Conservation (phyloP, 352 stramenopile species). For the Globisporangium cystogenes region DNA sequence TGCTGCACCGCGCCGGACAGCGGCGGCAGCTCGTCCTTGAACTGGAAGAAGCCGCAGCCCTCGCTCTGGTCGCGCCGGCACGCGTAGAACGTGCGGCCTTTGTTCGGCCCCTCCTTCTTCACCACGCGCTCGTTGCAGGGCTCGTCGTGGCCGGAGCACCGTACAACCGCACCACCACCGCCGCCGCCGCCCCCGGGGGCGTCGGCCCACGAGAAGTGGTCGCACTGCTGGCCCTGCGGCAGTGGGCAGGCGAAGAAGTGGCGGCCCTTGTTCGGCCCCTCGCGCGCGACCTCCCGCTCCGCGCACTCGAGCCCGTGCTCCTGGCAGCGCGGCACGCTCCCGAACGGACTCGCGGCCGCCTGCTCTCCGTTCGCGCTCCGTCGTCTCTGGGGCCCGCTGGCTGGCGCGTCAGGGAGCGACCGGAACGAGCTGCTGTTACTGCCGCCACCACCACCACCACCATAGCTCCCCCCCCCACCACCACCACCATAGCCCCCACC, state of each 20-base stretch:
- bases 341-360: neutral
- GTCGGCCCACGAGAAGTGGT: conserved; percentile 90
- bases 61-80: conserved; percentile 48
- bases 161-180: conserved; percentile 7
- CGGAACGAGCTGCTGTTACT: neutral
- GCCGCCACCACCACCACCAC: neutral
- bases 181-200: neutral
- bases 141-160: conserved; percentile 57
- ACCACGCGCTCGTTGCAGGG: conserved; percentile 58
- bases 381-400: neutral
- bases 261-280: conserved; percentile 87
- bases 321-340: conserved; percentile 27
- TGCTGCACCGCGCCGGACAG: neutral
- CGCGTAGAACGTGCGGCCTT: conserved; percentile 57
- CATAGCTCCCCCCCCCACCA: conserved; percentile 2
- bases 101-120: conserved; percentile 60
- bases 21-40: conserved; percentile 52
- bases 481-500: conserved; percentile 5
- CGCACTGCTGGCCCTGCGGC: conserved; percentile 81
- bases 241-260: conserved; percentile 90
- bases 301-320: conserved; percentile 43
- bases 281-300: conserved; percentile 46
- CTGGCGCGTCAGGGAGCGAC: neutral
- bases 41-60: conserved; percentile 66
- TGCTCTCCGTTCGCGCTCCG: conserved; percentile 6